Evolutionary conservation across 805 yeast genomes (phyloP).

Genomic region (Hanseniaspora nectarophila): DNA sequence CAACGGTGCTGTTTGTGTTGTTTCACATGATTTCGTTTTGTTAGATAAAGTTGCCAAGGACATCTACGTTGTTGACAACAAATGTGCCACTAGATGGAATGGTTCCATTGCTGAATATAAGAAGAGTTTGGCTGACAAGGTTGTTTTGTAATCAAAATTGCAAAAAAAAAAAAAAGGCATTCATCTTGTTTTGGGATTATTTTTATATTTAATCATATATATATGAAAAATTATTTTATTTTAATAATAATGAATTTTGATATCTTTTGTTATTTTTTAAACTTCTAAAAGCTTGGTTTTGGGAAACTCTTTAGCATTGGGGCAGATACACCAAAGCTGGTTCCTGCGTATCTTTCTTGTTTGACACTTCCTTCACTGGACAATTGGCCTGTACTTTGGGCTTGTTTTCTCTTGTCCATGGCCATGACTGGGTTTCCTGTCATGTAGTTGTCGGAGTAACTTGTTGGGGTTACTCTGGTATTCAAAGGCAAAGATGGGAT

Average conservation of each 20-base stretch:
- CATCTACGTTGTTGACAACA: conserved; percentile 89
- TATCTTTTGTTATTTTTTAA: too few species aligned
- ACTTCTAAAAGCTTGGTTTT: conserved; percentile 11
- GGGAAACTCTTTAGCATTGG: conserved; percentile 11
- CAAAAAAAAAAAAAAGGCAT: background rate
- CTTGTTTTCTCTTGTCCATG: background rate
- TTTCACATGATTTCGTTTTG: conserved; percentile 96
- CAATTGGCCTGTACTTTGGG: background rate
- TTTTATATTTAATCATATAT: background rate
- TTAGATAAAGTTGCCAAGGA: conserved; percentile 96
- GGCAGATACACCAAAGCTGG: conserved; percentile 10
- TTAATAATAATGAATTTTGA: too few species aligned
- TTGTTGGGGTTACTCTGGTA: background rate
- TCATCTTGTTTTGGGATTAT: too few species aligned
- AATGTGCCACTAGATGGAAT: conserved; percentile 94
- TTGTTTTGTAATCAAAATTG: conserved; percentile 41
- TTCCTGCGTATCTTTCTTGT: conserved; percentile 12
- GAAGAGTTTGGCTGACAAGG: conserved; percentile 83
- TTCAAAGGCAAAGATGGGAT: background rate
- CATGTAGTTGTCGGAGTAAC: background rate
- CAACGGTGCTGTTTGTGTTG: conserved; percentile 97
- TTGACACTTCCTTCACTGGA: background rate
- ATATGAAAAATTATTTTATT: too few species aligned
- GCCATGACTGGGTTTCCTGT: background rate
- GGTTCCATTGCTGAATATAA: conserved; percentile 84